These are phyloP conservation scores for Lonicera japonica DNA, from an alignment of 129 eudicot species.

Conservation along the genomic window DNA sequence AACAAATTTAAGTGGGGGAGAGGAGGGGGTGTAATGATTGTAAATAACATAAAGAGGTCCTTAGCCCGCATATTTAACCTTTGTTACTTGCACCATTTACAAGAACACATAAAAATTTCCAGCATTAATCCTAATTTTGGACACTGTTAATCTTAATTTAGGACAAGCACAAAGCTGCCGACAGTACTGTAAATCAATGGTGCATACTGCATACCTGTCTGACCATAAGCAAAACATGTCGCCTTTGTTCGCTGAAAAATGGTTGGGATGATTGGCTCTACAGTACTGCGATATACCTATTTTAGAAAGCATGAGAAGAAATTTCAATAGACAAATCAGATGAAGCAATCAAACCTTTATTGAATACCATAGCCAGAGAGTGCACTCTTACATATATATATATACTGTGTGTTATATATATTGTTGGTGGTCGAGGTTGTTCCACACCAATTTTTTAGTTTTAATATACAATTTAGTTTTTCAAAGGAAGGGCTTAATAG, in stretches of 20 bases:
- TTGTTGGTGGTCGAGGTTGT: no score
- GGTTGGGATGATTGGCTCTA: conserved; percentile 85
- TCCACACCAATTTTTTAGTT: no score
- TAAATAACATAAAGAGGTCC: background rate
- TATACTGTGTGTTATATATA: no score
- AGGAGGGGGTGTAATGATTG: background rate
- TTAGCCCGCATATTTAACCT: background rate
- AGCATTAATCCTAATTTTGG: no score
- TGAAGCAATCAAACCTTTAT: conserved; percentile 1
- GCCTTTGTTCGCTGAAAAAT: conserved; percentile 83
- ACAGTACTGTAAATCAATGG: background rate
- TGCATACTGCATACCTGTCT: conserved; percentile 62
- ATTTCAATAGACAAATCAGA: conserved; percentile 1
- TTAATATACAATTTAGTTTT: no score
- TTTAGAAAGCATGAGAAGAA: conserved; percentile 9
- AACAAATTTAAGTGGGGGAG: background rate
- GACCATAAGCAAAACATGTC: conserved; percentile 95
- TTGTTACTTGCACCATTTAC: background rate
- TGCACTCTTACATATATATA: no score
- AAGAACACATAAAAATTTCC: no score
- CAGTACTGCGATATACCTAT: conserved; percentile 79
- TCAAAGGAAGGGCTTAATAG: no score
- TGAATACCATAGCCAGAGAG: background rate
- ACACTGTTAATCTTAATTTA: no score
- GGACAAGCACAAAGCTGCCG: background rate